Conservation (phyloP, 257 asterid species). For the Penstemon newberryi region DNA sequence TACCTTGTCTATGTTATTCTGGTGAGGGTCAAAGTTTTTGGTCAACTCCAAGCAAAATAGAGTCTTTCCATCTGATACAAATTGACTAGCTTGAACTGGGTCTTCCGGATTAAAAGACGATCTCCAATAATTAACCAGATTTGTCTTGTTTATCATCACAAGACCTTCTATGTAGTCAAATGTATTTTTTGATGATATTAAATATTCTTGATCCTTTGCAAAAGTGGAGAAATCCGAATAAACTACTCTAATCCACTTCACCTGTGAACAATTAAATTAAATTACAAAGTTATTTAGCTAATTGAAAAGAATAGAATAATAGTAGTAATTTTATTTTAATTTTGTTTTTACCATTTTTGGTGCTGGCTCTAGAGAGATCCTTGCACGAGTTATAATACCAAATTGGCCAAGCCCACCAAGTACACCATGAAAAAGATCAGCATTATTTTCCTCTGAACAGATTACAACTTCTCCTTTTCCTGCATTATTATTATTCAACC, state of each 20-base stretch:
- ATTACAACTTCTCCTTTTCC: conserved; percentile 79
- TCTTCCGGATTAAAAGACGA: conserved; percentile 67
- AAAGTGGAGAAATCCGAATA: conserved; percentile 77
- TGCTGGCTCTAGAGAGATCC: conserved; percentile 82
- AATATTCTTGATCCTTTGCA: conserved; percentile 67
- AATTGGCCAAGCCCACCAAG: conserved; percentile 95
- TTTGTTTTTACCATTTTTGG: conserved; percentile 64
- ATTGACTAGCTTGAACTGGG: conserved; percentile 62
- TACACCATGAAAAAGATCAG: conserved; percentile 84
- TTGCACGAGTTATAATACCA: conserved; percentile 83
- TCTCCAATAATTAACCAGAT: conserved; percentile 76
- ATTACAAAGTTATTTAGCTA: background rate
- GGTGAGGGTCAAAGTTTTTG: conserved; percentile 51
- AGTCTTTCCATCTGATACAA: conserved; percentile 69
- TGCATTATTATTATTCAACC: conserved; percentile 33
- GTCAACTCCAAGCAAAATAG: conserved; percentile 83
- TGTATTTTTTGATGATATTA: conserved; percentile 58
- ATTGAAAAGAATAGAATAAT: no score
- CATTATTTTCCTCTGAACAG: conserved; percentile 76
- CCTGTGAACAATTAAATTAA: conserved; percentile 43
- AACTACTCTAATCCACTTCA: conserved; percentile 83
- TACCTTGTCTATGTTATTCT: conserved; percentile 49
- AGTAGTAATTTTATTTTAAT: background rate
- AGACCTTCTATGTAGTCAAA: conserved; percentile 89
- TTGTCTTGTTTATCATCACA: conserved; percentile 70